These are phyloP conservation scores for Bruguiera gymnorhiza DNA, from an alignment of 345 rosid species.

Conservation along the genomic window DNA sequence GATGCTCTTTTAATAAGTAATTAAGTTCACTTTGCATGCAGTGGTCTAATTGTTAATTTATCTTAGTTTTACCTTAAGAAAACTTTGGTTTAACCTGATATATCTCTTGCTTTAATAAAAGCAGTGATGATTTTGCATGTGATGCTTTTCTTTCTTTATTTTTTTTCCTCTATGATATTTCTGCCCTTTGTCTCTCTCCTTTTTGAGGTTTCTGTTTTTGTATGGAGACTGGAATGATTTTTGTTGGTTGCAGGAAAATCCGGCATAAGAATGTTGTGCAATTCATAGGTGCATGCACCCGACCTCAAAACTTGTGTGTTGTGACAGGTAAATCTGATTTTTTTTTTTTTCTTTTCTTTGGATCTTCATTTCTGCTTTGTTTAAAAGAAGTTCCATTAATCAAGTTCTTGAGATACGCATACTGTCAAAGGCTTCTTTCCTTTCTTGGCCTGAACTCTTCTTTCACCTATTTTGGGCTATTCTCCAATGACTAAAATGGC, in stretches of 20 bases:
- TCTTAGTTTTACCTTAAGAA: neutral
- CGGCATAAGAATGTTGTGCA: slow-evolving; percentile 94
- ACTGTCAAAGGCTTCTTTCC: slow-evolving; percentile 15
- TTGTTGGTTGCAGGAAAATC: slow-evolving; percentile 60
- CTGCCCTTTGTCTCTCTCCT: neutral
- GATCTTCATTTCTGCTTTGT: too few species aligned
- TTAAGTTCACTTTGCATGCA: slow-evolving; percentile 4
- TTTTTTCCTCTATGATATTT: too few species aligned
- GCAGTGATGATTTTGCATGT: neutral
- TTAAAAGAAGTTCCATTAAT: too few species aligned
- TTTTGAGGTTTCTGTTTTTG: slow-evolving; percentile 11
- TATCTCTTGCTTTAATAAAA: neutral
- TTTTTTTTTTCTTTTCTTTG: neutral
- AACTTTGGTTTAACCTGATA: neutral
- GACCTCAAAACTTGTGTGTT: slow-evolving; percentile 76
- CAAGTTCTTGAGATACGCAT: neutral
- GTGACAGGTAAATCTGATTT: slow-evolving; percentile 65
- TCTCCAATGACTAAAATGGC: too few species aligned
- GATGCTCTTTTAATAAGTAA: neutral
- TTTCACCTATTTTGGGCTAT: neutral
- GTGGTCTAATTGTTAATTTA: neutral
- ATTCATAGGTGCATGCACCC: slow-evolving; percentile 91
- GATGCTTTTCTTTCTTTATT: neutral
- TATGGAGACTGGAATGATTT: slow-evolving; percentile 2
- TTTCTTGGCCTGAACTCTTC: slow-evolving; percentile 2